Evolutionary conservation across 2,329 filamentous ascomycete genomes (phyloP), one percentile per base, ranked within the genome.

Genomic region (Hymenoscyphus salicellus): DNA sequence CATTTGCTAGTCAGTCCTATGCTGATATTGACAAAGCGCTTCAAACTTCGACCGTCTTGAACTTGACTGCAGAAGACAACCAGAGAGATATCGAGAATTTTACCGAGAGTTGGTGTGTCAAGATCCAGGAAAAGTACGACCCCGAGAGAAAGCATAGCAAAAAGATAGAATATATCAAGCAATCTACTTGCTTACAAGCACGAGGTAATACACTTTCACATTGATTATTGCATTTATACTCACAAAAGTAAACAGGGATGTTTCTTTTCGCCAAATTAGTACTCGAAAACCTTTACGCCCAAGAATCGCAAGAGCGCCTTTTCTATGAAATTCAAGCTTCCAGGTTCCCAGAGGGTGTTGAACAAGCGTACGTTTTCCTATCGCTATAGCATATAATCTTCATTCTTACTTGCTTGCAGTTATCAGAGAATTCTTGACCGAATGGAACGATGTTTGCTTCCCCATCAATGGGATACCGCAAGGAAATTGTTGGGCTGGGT

Each of bases 1-100:
- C 76, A 30, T 70, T 80, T 38, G 65, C 78, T n/a, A 79, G 78
- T 38, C 78, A 78, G 56, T 71, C 77, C 58, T 75, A 78, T 36
- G 65, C 67, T 4, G 67, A 73, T 55, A 76, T 76, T 10, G 65
- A 70, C 3, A 74, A 72, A 55, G 65, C 70, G 30, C 67, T 79
- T 16, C 61, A 62, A 23, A 61, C 59, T 7, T 59, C 73, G 49
- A 64, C 70, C 1, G 58, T 68, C 2, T 68, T 77, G 17, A 63
- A 70, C 10, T 63, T 78, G 8, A 64, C 56, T 14, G 59, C 63
- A 1, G 49, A 61, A 5, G 63, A 77, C 38, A 78, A 74, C 46
- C 65, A 69, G 33, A 30, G 61, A 16, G 78, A 79, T 58, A 75
- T 79, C 23, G 61, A 68, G 59, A 33, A 33, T 30, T 79, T 73